Conservation (phyloP, 192 early-diverging fungal species). For the Coemansia sp. region DNA sequence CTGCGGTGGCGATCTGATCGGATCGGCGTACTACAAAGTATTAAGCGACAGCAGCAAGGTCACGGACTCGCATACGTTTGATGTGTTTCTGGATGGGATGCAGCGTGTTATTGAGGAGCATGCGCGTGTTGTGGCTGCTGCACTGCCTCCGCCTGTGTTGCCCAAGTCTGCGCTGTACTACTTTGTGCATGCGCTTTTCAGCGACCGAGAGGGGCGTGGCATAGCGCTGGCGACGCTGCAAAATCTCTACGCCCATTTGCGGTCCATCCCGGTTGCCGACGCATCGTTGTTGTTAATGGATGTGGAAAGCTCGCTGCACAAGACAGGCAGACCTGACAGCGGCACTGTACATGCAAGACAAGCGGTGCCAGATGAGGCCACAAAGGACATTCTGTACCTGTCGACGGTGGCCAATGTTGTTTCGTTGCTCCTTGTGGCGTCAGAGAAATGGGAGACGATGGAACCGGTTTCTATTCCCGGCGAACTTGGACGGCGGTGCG, state of each 20-base stretch:
- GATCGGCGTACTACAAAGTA: constrained; percentile 6
- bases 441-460: constrained; percentile 30
- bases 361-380: constrained; percentile 39
- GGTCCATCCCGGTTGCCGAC: constrained; percentile 23
- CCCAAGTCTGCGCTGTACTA: constrained; percentile 21
- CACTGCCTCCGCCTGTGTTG: constrained; percentile 19
- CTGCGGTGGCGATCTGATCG: constrained; percentile 1
- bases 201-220: constrained; percentile 5
- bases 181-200: constrained; percentile 40
- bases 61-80: constrained; percentile 31
- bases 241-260: constrained; percentile 25
- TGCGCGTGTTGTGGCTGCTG: constrained; percentile 22
- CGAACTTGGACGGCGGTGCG: constrained; percentile 34
- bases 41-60: not conserved
- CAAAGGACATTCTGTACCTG: constrained; percentile 41
- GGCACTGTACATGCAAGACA: not conserved
- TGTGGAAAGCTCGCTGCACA: not conserved
- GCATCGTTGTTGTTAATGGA: not conserved
- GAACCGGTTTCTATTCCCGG: constrained; percentile 16
- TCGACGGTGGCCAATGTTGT: constrained; percentile 43
- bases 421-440: constrained; percentile 21
- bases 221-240: constrained; percentile 21
- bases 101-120: constrained; percentile 30
- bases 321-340: no score
- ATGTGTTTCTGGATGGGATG: constrained; percentile 23